These are phyloP conservation scores for Naganishia vaughanmartiniae DNA, from an alignment of 768 basidiomycete genomes.

Conservation along the genomic window DNA sequence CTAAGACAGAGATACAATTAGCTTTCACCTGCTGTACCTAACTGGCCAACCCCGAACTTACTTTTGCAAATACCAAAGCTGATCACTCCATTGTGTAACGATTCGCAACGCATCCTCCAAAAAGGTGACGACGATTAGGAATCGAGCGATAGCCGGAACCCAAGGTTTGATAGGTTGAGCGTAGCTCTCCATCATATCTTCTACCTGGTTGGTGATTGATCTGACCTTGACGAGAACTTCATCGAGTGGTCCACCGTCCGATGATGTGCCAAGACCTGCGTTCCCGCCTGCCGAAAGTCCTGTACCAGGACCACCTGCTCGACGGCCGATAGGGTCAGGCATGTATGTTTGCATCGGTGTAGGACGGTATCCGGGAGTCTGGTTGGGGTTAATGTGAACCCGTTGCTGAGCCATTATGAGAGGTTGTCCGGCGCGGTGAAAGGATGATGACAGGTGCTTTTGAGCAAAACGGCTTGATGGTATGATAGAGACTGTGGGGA, in stretches of 20 bases:
- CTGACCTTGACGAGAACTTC: constrained; percentile 44
- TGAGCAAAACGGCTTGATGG: background rate
- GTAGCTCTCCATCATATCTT: constrained; percentile 88
- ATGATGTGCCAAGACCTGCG: constrained; percentile 8
- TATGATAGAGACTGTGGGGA: background rate
- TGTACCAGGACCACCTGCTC: constrained; percentile 9
- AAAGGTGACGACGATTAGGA: constrained; percentile 96
- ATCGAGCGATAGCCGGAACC: constrained; percentile 89
- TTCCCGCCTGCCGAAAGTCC: constrained; percentile 16
- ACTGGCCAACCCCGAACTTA: constrained; percentile 54
- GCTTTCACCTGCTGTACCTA: background rate
- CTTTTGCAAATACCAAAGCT: constrained; percentile 97
- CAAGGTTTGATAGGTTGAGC: constrained; percentile 76
- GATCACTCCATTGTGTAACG: constrained; percentile 90
- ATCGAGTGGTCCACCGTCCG: constrained; percentile 32
- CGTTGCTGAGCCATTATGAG: constrained; percentile 39
- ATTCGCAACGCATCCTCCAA: constrained; percentile 94
- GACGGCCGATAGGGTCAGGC: constrained; percentile 32
- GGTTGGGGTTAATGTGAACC: constrained; percentile 51
- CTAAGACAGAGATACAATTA: constrained; percentile 53
- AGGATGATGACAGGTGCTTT: background rate
- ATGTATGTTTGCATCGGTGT: constrained; percentile 32
- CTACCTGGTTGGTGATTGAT: constrained; percentile 58
- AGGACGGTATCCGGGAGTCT: constrained; percentile 32
- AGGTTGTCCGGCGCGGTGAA: background rate